A percentile compares a stretch with the other conserved stretches of the same genome.
Evolutionary conservation across 441 rosid species (phyloP).

Genomic region (Arabidopsis lyrata): DNA sequence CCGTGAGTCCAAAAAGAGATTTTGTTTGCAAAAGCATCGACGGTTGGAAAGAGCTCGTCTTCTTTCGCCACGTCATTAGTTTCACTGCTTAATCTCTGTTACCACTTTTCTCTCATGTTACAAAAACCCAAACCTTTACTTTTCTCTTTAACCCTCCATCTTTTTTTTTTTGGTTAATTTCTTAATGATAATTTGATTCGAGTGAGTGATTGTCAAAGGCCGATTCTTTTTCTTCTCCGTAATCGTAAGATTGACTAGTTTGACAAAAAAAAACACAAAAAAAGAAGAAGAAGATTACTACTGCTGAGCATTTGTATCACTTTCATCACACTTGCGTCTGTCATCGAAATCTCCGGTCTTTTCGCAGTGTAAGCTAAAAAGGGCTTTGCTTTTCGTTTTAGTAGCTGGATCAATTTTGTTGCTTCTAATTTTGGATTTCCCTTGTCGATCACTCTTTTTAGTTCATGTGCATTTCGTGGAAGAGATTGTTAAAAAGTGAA

Average conservation of each 20-base stretch:
- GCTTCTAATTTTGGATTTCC: not conserved
- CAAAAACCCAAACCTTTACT: not conserved
- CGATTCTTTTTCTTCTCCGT: slow-evolving; percentile 2
- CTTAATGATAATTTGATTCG: not conserved
- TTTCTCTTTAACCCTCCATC: not conserved
- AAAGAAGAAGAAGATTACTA: too few species aligned
- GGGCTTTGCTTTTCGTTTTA: not conserved
- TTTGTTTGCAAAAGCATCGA: not conserved
- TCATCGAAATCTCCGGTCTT: not conserved
- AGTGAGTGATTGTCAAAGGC: not conserved
- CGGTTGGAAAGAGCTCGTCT: slow-evolving; percentile 43
- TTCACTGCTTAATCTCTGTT: slow-evolving; percentile 40
- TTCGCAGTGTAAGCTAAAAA: not conserved
- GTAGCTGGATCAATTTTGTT: not conserved
- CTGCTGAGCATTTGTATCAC: not conserved
- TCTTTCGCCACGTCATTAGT: slow-evolving; percentile 50
- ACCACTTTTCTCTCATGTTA: too few species aligned
- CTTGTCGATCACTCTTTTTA: not conserved
- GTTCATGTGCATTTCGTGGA: not conserved
- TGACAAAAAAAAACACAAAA: not conserved
- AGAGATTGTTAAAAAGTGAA: not conserved
- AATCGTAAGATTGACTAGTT: not conserved
- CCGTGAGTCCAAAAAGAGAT: not conserved
- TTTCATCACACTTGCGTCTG: not conserved
- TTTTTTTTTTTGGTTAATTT: not conserved